These are phyloP conservation scores for Didymellaceae sp. DNA, from an alignment of 2,329 filamentous ascomycete species.

Conservation along the genomic window DNA sequence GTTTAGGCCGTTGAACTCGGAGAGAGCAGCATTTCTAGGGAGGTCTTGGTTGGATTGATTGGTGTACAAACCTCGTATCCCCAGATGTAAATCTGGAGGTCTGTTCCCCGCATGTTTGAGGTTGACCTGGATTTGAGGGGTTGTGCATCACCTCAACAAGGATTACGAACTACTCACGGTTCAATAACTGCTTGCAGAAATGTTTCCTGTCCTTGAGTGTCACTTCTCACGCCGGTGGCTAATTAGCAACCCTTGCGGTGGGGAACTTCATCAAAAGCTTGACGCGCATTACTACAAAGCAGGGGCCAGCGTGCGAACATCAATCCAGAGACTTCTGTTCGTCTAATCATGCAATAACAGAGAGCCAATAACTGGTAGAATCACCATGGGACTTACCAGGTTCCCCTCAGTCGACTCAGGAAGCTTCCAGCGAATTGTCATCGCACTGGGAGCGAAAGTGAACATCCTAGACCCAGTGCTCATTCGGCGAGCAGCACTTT, in stretches of 20 bases:
- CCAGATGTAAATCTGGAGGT: background rate
- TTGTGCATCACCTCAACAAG: background rate
- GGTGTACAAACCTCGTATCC: background rate
- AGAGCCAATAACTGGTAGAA: too few relatives aligned
- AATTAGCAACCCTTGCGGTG: background rate
- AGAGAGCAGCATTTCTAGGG: background rate
- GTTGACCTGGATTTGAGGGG: background rate
- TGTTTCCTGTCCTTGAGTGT: background rate
- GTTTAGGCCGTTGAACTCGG: background rate
- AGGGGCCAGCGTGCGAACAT: too few relatives aligned
- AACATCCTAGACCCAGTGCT: too few relatives aligned
- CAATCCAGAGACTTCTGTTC: too few relatives aligned
- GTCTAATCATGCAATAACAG: too few relatives aligned
- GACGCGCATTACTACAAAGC: background rate
- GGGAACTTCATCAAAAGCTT: background rate
- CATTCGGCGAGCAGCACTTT: too few relatives aligned
- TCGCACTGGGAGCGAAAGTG: too few relatives aligned
- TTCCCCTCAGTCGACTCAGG: too few relatives aligned
- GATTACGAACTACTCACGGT: background rate
- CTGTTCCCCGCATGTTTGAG: background rate
- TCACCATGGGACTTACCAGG: too few relatives aligned
- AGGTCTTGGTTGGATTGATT: background rate
- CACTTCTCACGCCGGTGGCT: background rate
- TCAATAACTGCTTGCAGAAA: background rate
- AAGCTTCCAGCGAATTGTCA: too few relatives aligned